Evolutionary conservation across 768 basidiomycete genomes (phyloP), one percentile per base, ranked within the genome.

Genomic region (Filobasidium wieringae): DNA sequence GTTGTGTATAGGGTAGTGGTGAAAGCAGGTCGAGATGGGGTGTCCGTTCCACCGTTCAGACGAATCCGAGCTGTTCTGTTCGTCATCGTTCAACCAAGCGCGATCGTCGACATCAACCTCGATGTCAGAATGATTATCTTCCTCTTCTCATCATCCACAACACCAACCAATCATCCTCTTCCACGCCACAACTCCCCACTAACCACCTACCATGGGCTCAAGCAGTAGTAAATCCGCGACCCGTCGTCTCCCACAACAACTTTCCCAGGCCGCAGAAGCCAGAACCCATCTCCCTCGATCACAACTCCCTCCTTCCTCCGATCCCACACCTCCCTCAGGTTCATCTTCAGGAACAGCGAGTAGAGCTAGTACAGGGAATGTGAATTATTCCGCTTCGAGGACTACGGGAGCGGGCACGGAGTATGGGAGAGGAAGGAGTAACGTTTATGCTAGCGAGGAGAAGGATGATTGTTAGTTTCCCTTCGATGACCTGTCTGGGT

Each of bases 381-480:
- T 47, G 22, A 27, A 47, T 4, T 47, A 47, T 22, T 47, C 43
- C 29, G 43, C 43, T 7, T 47, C 43, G 22, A 51, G 54, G 54
- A 26, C 52, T 34, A 49, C 55, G 45, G 55, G 60, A 34, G 29
- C 55, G 29, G 34, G 61, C n/a, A 49, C 56, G 54, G 57, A 64
- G 45, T 39, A 59, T 63, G 47, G 58, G 19, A 41, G 60, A 56
- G 51, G 60, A 59, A 45, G 66, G 65, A 19, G 52, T 59, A 58
- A 50, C 60, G 29, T 50, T 2, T 58, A 61, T 40, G 69, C 70
- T 47, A 68, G 64, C 26, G 71, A 69, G 31, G 65, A 67, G 57
- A 72, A 68, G 50, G 71, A 72, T 56, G 66, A 65, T 49, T 66
- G 71, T 70, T 53, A 58, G 69, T 61, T 26, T 19, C 15, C 4